A percentile compares a stretch with the other conserved stretches of the same genome.
These are phyloP conservation scores for Rhododendron williamsianum DNA, from an alignment of 148 eudicot species.

Conservation along the genomic window DNA sequence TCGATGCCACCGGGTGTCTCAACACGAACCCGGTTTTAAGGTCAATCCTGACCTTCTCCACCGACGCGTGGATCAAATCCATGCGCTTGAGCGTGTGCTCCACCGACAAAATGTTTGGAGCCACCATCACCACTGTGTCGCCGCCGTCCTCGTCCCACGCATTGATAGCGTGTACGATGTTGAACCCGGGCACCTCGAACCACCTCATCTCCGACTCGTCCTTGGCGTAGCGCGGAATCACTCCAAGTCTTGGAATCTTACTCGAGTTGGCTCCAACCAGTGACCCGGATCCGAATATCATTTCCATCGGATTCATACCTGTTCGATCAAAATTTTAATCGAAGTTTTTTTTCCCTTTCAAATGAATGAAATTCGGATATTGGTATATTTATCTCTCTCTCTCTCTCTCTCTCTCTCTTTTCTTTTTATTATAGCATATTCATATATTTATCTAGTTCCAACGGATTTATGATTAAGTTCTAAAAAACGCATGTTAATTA, in stretches of 20 bases:
- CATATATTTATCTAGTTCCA: too few species aligned
- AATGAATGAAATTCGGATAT: too few species aligned
- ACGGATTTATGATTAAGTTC: too few species aligned
- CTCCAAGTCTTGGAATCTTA: constrained; percentile 44
- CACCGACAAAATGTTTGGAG: constrained; percentile 37
- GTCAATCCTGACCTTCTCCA: constrained; percentile 50
- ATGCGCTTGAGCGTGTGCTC: constrained; percentile 41
- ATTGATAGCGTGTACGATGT: constrained; percentile 43
- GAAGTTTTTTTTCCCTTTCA: too few species aligned
- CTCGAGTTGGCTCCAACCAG: constrained; percentile 27
- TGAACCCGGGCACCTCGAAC: constrained; percentile 57
- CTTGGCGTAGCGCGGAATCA: constrained; percentile 47
- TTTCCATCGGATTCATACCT: constrained; percentile 30
- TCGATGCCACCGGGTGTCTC: constrained; percentile 32
- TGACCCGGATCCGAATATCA: constrained; percentile 23
- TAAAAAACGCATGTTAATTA: too few species aligned
- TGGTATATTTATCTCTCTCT: too few species aligned
- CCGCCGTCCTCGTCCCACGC: constrained; percentile 70
- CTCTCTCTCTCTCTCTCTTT: too few species aligned
- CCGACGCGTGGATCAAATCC: constrained; percentile 33
- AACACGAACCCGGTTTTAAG: constrained; percentile 35
- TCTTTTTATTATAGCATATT: too few species aligned
- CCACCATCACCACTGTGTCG: constrained; percentile 41
- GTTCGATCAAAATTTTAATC: constrained; percentile 20
- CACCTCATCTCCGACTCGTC: constrained; percentile 49